A percentile compares a stretch with the other conserved stretches of the same genome.
phyloP scores from a whole-genome alignment of 768 basidiomycete genomes.

The button mushroom (Agaricus bisporus) region DNA sequence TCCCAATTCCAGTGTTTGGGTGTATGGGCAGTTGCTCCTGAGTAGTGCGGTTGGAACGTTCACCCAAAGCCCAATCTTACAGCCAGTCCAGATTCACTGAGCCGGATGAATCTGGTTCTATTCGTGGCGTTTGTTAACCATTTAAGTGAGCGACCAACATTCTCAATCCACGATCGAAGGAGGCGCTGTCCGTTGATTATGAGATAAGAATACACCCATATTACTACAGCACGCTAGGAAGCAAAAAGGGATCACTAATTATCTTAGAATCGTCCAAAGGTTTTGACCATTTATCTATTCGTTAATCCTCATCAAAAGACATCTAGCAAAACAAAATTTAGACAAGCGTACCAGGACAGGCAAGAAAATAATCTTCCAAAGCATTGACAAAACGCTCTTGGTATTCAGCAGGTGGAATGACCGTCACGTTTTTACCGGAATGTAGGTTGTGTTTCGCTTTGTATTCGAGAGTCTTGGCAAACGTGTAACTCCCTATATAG shows the following conservation, averaged over 20 bases:
- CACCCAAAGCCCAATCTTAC: too few species aligned
- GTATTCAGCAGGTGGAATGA: slow-evolving; percentile 76
- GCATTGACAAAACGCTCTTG: slow-evolving; percentile 70
- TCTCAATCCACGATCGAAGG: too few species aligned
- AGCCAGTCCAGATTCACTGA: too few species aligned
- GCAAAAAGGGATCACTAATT: slow-evolving; percentile 29
- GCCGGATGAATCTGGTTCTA: too few species aligned
- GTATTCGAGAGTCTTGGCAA: slow-evolving; percentile 83
- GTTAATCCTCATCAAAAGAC: neutral
- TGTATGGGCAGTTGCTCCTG: slow-evolving; percentile 1
- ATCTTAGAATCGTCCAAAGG: slow-evolving; percentile 33
- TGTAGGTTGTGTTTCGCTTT: slow-evolving; percentile 77
- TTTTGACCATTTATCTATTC: slow-evolving; percentile 44
- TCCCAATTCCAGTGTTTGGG: slow-evolving; percentile 41
- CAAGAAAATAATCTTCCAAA: slow-evolving; percentile 69
- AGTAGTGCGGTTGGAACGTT: too few species aligned
- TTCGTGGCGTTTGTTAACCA: too few species aligned
- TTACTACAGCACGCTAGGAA: slow-evolving; percentile 39
- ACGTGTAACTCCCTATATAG: slow-evolving; percentile 69
- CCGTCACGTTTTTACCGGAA: slow-evolving; percentile 65
- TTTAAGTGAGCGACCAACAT: too few species aligned
- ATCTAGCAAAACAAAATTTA: neutral
- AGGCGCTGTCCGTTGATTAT: too few species aligned
- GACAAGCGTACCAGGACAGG: slow-evolving; percentile 57
- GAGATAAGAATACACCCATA: too few species aligned